phyloP scores from a whole-genome alignment of 2,329 filamentous ascomycete genomes.

The Hypoxylon sp. region DNA sequence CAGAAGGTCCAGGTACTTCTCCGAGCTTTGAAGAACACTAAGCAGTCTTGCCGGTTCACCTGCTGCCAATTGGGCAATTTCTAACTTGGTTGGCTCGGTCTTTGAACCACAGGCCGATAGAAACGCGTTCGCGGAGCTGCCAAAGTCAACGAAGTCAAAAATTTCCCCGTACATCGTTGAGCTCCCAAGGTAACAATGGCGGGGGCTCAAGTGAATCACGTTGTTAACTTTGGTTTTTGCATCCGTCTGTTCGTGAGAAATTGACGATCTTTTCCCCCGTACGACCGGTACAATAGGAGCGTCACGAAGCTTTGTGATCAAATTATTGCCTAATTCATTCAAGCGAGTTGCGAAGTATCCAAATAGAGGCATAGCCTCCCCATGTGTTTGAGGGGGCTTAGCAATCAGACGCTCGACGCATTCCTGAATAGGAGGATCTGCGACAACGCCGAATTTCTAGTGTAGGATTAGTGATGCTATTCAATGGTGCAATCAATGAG shows the following conservation, averaged over 20 bases:
- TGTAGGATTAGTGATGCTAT: conserved; percentile 19
- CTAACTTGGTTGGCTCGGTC: conserved; percentile 86
- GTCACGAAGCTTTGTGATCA: conserved; percentile 72
- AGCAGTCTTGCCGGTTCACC: conserved; percentile 86
- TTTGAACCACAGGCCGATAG: conserved; percentile 91
- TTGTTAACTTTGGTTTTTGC: conserved; percentile 59
- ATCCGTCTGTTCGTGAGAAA: conserved; percentile 21
- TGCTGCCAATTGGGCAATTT: conserved; percentile 88
- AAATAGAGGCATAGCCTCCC: conserved; percentile 80
- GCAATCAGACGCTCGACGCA: conserved; percentile 82
- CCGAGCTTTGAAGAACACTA: conserved; percentile 81
- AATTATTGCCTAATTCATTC: conserved; percentile 76
- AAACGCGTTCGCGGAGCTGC: conserved; percentile 87
- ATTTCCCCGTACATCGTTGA: conserved; percentile 83
- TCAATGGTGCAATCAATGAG: background rate
- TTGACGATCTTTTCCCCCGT: conserved; percentile 53
- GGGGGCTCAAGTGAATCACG: conserved; percentile 74
- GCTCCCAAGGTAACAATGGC: conserved; percentile 83
- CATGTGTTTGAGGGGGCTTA: conserved; percentile 76
- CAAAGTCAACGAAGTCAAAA: conserved; percentile 98
- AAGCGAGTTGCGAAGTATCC: conserved; percentile 86
- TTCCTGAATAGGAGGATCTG: conserved; percentile 82
- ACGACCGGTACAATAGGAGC: conserved; percentile 80
- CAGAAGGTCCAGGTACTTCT: conserved; percentile 89
- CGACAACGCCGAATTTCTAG: conserved; percentile 84